These are phyloP conservation scores for Stramenopiles sp. DNA, from an alignment of 352 stramenopile species.

Conservation along the genomic window DNA sequence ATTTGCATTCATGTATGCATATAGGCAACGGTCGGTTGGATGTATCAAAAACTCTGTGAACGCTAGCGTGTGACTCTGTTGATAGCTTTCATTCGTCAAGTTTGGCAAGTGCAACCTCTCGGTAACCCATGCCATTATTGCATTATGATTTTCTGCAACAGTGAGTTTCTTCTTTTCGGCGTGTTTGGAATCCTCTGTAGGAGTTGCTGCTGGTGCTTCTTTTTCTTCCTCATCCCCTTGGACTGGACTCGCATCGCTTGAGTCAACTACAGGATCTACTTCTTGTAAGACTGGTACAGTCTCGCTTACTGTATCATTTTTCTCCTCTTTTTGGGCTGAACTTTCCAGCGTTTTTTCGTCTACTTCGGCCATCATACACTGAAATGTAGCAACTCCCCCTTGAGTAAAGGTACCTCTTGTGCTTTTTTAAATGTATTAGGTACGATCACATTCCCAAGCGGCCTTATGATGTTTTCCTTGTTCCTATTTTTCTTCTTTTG, in stretches of 20 bases:
- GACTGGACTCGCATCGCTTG: neutral
- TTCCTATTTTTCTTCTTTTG: no score
- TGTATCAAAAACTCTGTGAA: neutral
- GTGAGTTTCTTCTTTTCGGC: neutral
- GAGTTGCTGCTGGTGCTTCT: neutral
- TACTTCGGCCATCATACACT: neutral
- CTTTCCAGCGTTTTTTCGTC: neutral
- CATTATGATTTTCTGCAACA: neutral
- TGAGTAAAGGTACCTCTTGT: no score
- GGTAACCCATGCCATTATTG: neutral
- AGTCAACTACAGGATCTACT: neutral
- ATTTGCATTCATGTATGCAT: neutral
- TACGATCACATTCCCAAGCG: no score
- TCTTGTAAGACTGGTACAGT: no score
- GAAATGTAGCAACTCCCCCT: no score
- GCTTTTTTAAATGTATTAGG: no score
- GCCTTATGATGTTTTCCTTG: no score
- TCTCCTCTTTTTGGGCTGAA: neutral
- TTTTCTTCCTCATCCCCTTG: neutral
- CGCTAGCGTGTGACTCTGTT: neutral
- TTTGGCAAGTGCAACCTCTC: neutral
- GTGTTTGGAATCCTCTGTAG: neutral
- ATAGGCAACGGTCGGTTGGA: neutral
- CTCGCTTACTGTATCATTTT: neutral
- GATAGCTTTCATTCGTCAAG: neutral